Evolutionary conservation across 2,329 filamentous ascomycete species (phyloP), one percentile per base, ranked within the genome.

Genomic region (Fusarium sulawesiense): DNA sequence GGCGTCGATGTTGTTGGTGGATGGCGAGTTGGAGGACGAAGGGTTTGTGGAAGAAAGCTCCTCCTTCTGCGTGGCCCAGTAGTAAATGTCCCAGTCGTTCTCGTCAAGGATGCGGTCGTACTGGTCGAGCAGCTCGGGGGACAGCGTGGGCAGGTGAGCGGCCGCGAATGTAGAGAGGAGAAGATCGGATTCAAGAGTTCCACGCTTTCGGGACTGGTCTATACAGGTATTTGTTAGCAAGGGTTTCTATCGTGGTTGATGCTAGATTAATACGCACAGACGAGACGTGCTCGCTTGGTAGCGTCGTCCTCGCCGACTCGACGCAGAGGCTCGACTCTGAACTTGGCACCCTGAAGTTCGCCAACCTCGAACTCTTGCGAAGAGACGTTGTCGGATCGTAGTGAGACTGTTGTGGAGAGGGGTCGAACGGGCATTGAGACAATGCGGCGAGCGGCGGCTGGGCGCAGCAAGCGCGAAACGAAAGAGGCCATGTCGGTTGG

Each of bases 41-140:
- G 79, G 77, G 75, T 79, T 75, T 69, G 82, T 79, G 56, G 78
- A 71, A 60, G 88, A 84, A 56, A 84, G 80, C 34, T 88, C 73
- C 69, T 80, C 79, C 74, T 93, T 90, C 81, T 99, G 96, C 18
- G 96, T 99, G 6, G 93, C 93, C 96, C 96, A 99, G 86, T 99
- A 99, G 86, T 99, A 99, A 67, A 99, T 98, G 80, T 99, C 96
- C 96, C 96, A 99, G 84, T 99, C 96, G 81, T 99, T 99, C 83
- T 99, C 96, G 81, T 99, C 96, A 60, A 99, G 89, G 84, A 99
- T 97, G 29, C 87, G 84, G 80, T 98, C 95, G 84, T 96, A 98
- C 81, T 97, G 89, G 74, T 88, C 82, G 74, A 98, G 89, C 78
- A 97, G 92, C 53, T 85, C 81, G 8, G 84, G 80, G 2, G 87